Percentiles rank a stretch among this genome's conserved stretches.
Conservation (phyloP, 2,329 filamentous ascomycete species). For the Cercospora zeina region DNA sequence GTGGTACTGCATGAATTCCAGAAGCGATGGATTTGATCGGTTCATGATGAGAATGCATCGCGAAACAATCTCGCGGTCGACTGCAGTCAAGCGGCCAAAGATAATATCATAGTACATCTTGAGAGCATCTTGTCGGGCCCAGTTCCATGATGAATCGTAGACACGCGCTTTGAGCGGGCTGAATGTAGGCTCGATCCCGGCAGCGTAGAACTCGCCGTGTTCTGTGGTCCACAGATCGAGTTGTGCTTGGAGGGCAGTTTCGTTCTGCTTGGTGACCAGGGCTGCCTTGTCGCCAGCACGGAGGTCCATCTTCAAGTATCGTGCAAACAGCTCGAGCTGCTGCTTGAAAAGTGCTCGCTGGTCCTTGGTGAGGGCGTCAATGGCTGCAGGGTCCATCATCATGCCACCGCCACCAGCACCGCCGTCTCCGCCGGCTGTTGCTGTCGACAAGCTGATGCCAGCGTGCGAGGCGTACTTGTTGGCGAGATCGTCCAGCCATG, state of each 20-base stretch:
- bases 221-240: slow-evolving; percentile 93
- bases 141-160: slow-evolving; percentile 99
- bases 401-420: slow-evolving; percentile 77
- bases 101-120: slow-evolving; percentile 99
- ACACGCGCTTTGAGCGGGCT: slow-evolving; percentile 89
- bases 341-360: slow-evolving; percentile 97
- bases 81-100: slow-evolving; percentile 86
- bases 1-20: slow-evolving; percentile 99
- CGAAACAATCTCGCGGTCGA: slow-evolving; percentile 97
- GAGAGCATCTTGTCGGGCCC: slow-evolving; percentile 94
- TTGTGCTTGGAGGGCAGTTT: slow-evolving; percentile 85
- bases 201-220: slow-evolving; percentile 93
- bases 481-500: slow-evolving; percentile 81
- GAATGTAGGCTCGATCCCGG: slow-evolving; percentile 92
- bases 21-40: slow-evolving; percentile 88
- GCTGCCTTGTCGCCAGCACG: slow-evolving; percentile 95
- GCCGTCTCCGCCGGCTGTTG: slow-evolving; percentile 68
- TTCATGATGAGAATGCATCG: slow-evolving; percentile 99
- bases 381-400: slow-evolving; percentile 99
- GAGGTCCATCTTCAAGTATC: slow-evolving; percentile 96
- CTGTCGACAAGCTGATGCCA: slow-evolving; percentile 79
- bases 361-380: slow-evolving; percentile 96
- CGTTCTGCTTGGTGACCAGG: slow-evolving; percentile 78
- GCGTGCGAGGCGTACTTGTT: slow-evolving; percentile 85
- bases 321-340: slow-evolving; percentile 89